Percentiles rank a stretch among this genome's conserved stretches.
phyloP scores from a whole-genome alignment of 495 filamentous ascomycete genomes.

The Hypoxylon rickii region DNA sequence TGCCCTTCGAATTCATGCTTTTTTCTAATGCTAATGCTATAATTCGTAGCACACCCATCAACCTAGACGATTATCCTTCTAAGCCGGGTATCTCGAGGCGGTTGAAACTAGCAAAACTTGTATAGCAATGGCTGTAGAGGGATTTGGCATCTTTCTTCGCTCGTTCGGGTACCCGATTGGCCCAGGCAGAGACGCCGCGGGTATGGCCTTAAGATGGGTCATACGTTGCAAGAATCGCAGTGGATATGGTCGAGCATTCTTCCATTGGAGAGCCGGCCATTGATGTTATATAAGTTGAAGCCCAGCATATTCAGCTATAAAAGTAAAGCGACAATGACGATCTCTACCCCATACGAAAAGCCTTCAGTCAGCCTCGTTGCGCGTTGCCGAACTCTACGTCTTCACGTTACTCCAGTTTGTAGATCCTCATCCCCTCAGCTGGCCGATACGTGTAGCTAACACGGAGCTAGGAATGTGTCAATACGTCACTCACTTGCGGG shows the following conservation, averaged over 20 bases:
- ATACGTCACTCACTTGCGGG: constrained; percentile 47
- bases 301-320: neutral
- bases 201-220: constrained; percentile 15
- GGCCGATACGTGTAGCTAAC: constrained; percentile 5
- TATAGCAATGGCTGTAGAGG: constrained; percentile 10
- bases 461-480: constrained; percentile 43
- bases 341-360: constrained; percentile 20
- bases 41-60: constrained; percentile 18
- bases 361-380: constrained; percentile 6
- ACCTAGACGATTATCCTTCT: constrained; percentile 14
- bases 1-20: constrained; percentile 13
- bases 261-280: constrained; percentile 2
- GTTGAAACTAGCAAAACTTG: constrained; percentile 14
- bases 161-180: constrained; percentile 30
- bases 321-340: constrained; percentile 4
- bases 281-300: constrained; percentile 23
- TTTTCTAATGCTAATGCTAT: constrained; percentile 5
- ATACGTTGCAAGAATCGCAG: constrained; percentile 20
- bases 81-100: constrained; percentile 1
- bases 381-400: constrained; percentile 3
- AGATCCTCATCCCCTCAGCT: neutral
- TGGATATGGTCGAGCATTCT: neutral
- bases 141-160: constrained; percentile 22
- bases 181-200: constrained; percentile 1
- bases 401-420: constrained; percentile 25